phyloP scores from a whole-genome alignment of 2,329 filamentous ascomycete genomes.

The Monosporascus ibericus region DNA sequence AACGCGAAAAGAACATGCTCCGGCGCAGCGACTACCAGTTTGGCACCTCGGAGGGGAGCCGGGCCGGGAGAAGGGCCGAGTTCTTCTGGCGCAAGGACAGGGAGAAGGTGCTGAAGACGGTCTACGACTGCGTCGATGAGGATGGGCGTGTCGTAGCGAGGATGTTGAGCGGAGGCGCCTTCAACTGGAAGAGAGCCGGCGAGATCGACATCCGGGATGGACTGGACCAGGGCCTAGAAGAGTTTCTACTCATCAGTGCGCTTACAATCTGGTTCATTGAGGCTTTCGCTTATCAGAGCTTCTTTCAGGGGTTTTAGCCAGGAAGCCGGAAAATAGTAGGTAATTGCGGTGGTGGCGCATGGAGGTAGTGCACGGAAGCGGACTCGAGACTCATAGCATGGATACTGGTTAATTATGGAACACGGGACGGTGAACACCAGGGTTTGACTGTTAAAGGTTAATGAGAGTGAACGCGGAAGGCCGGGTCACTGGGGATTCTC shows the following conservation, averaged over 20 bases:
- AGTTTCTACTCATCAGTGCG: conserved; percentile 3
- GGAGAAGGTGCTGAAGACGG: background rate
- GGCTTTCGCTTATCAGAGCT: conserved; percentile 4
- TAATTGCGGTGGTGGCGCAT: too few relatives aligned
- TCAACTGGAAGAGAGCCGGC: conserved; percentile 5
- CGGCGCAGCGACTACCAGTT: conserved; percentile 7
- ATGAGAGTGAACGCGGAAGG: too few relatives aligned
- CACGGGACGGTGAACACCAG: too few relatives aligned
- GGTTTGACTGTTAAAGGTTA: too few relatives aligned
- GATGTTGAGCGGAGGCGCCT: conserved; percentile 3
- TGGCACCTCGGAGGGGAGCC: background rate
- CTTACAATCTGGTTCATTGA: conserved; percentile 4
- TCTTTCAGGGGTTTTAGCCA: background rate
- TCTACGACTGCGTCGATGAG: conserved; percentile 4
- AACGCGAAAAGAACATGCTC: conserved; percentile 2
- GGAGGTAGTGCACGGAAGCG: too few relatives aligned
- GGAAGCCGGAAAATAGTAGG: conserved; percentile 5
- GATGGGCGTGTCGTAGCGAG: conserved; percentile 2
- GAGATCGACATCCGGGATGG: conserved; percentile 4
- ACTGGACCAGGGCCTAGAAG: background rate
- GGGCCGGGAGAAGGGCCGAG: background rate
- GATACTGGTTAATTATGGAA: too few relatives aligned
- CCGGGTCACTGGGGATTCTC: too few relatives aligned
- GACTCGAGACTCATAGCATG: too few relatives aligned
- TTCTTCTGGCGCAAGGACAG: conserved; percentile 7